Conservation (phyloP, 805 yeast species). For the Komagataella phaffii region DNA sequence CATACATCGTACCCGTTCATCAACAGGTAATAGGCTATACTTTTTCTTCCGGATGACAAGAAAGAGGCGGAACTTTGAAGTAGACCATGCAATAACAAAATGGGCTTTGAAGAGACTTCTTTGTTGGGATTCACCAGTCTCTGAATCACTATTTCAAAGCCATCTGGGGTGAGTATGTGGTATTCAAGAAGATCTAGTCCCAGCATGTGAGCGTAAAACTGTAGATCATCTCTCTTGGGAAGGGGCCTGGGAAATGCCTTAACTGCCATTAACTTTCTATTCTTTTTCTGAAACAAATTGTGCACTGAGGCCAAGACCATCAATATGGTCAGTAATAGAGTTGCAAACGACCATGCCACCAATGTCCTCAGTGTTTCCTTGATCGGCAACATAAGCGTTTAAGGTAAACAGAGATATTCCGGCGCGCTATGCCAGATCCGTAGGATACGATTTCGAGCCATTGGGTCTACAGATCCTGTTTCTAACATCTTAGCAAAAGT, state of each 20-base stretch:
- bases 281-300: conserved; percentile 5
- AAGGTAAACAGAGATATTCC: not conserved
- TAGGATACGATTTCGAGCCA: not conserved
- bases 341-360: not conserved
- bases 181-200: conserved; percentile 48
- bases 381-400: not conserved
- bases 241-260: conserved; percentile 21
- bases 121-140: conserved; percentile 31
- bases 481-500: conserved; percentile 1
- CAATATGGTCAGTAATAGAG: conserved; percentile 11
- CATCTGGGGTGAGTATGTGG: conserved; percentile 63
- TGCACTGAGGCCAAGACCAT: conserved; percentile 12
- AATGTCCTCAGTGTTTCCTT: not conserved
- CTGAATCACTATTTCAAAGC: conserved; percentile 56
- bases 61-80: conserved; percentile 80
- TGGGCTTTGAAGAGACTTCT: conserved; percentile 28
- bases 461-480: conserved; percentile 3
- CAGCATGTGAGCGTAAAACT: conserved; percentile 53
- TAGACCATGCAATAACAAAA: conserved; percentile 74
- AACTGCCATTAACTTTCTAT: conserved; percentile 6
- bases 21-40: conserved; percentile 49
- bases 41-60: conserved; percentile 69
- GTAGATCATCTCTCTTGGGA: conserved; percentile 24
- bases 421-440: not conserved
- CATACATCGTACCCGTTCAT: conserved; percentile 69